phyloP scores from a whole-genome alignment of 768 basidiomycete species.

The Trichaptum fuscoviolaceum region DNA sequence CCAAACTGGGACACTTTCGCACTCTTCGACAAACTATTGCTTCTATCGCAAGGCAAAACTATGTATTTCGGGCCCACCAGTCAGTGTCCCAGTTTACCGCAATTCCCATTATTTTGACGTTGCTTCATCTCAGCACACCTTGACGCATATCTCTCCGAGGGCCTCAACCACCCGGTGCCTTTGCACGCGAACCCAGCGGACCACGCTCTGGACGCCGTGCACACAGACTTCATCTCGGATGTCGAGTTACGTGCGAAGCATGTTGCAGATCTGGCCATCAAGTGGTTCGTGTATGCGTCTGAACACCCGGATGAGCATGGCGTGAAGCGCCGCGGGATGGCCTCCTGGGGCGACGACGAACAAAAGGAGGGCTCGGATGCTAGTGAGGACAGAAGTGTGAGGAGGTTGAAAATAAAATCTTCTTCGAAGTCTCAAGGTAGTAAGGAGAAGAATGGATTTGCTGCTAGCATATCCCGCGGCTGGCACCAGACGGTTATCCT shows the following conservation, averaged over 20 bases:
- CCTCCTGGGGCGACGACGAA: not conserved
- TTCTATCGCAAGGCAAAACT: slow-evolving; percentile 49
- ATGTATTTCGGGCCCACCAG: slow-evolving; percentile 34
- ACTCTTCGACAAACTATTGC: slow-evolving; percentile 53
- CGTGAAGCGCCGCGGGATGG: not conserved
- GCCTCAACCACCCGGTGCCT: slow-evolving; percentile 23
- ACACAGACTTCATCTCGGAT: slow-evolving; percentile 35
- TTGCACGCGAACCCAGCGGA: slow-evolving; percentile 48
- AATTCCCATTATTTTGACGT: slow-evolving; percentile 28
- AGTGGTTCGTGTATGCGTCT: slow-evolving; percentile 10
- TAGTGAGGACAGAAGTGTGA: too few species aligned
- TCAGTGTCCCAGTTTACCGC: slow-evolving; percentile 12
- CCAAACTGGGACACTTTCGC: slow-evolving; percentile 55
- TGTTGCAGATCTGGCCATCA: slow-evolving; percentile 9
- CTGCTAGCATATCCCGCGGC: not conserved
- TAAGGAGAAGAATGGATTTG: not conserved
- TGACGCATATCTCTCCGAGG: slow-evolving; percentile 22
- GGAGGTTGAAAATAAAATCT: not conserved
- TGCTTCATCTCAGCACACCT: slow-evolving; percentile 15
- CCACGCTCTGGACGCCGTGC: slow-evolving; percentile 55
- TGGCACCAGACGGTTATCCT: slow-evolving; percentile 32
- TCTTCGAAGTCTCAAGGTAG: not conserved
- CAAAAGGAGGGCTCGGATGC: not conserved
- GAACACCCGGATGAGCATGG: not conserved
- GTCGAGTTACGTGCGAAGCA: slow-evolving; percentile 5